A percentile compares a stretch with the other conserved stretches of the same genome.
These are phyloP conservation scores for Thuja plicata DNA, from an alignment of 83 land plant species.

Conservation along the genomic window DNA sequence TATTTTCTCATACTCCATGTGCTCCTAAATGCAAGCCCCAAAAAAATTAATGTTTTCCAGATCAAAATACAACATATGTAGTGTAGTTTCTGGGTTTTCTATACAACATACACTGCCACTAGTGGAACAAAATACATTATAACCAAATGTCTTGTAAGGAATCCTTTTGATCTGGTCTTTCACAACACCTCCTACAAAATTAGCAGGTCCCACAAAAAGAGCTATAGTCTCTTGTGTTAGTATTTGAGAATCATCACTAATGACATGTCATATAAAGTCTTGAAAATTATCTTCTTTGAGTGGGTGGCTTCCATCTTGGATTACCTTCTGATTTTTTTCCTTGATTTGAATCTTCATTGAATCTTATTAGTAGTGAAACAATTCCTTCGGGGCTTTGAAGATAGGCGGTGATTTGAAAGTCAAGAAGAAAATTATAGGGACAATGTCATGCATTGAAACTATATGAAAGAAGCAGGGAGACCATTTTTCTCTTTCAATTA, in stretches of 20 bases:
- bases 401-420: conserved; percentile 21
- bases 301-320: background rate
- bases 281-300: background rate
- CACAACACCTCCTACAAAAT: conserved; percentile 29
- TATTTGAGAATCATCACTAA: conserved; percentile 29
- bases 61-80: conserved; percentile 34
- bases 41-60: background rate
- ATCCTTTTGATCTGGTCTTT: conserved; percentile 28
- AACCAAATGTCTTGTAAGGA: conserved; percentile 63
- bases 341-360: background rate
- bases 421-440: conserved; percentile 23
- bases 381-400: conserved; percentile 16
- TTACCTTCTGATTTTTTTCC: background rate
- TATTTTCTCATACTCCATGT: background rate
- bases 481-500: conserved; percentile 49
- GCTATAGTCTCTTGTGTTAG: conserved; percentile 32
- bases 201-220: conserved; percentile 39
- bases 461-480: conserved; percentile 38
- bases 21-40: background rate
- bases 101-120: conserved; percentile 21
- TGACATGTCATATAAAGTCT: conserved; percentile 15
- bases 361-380: conserved; percentile 19
- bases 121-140: conserved; percentile 32
- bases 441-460: no score
- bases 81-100: conserved; percentile 44